A percentile compares a stretch with the other conserved stretches of the same genome.
phyloP scores from a whole-genome alignment of 805 yeast genomes.

The Zygosaccharomyces rouxii region DNA sequence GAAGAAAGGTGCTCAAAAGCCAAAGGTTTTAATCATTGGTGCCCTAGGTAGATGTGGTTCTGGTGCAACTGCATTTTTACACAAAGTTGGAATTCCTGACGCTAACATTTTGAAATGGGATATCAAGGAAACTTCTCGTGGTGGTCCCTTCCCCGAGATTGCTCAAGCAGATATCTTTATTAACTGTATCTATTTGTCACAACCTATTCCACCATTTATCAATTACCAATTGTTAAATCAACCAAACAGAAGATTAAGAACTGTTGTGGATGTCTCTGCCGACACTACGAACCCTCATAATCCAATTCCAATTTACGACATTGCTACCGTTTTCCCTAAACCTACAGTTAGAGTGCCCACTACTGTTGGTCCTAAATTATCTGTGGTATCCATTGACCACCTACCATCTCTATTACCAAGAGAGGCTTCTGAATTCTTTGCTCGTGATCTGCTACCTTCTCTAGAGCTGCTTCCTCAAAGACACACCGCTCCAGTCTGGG shows the following conservation, averaged over 20 bases:
- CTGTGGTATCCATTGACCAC: slow-evolving; percentile 94
- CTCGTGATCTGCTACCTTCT: slow-evolving; percentile 84
- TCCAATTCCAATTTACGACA: slow-evolving; percentile 89
- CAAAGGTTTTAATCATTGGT: slow-evolving; percentile 86
- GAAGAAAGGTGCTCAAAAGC: slow-evolving; percentile 59
- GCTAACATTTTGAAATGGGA: slow-evolving; percentile 88
- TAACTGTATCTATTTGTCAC: slow-evolving; percentile 91
- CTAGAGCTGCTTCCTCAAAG: slow-evolving; percentile 80
- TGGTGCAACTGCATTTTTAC: slow-evolving; percentile 85
- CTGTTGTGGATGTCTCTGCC: slow-evolving; percentile 96
- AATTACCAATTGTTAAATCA: slow-evolving; percentile 62
- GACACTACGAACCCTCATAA: slow-evolving; percentile 98
- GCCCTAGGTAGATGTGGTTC: slow-evolving; percentile 98
- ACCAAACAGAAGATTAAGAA: slow-evolving; percentile 70
- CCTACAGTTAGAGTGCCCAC: slow-evolving; percentile 88
- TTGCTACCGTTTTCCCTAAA: slow-evolving; percentile 84
- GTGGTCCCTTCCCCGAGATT: slow-evolving; percentile 96
- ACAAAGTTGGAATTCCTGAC: slow-evolving; percentile 83
- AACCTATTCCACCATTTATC: slow-evolving; percentile 91
- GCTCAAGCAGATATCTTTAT: slow-evolving; percentile 82
- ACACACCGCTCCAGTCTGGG: slow-evolving; percentile 85
- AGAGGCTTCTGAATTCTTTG: slow-evolving; percentile 91
- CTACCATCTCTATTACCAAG: slow-evolving; percentile 93
- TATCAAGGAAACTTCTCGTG: slow-evolving; percentile 90
- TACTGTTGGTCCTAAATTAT: slow-evolving; percentile 74